Evolutionary conservation across 805 yeast genomes (phyloP), one percentile per base, ranked within the genome.

Genomic region (Kurtzmaniella fragi): DNA sequence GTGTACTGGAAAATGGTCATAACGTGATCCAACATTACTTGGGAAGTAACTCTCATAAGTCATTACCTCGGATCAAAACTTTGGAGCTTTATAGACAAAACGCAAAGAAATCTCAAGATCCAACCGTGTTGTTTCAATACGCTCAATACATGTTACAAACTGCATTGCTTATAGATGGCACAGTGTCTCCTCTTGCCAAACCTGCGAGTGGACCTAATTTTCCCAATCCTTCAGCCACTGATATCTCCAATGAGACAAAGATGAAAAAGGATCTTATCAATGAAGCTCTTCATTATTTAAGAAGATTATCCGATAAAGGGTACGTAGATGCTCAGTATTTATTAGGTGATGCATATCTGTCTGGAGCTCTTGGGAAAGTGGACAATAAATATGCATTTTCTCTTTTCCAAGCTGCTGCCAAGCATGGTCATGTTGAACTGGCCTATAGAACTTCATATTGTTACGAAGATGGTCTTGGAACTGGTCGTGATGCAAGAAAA

Each of bases 401-500:
- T 2, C 72, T 86, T 40, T 93, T 93, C 57, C 89, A 83, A 54
- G 69, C 85, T 28, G 96, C 98, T 5, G 96, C 96, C 2, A 91
- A 93, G 56, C 91, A 87, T 50, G 93, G 91, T 20, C 98, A 91
- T 57, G 74, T 84, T 4, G 98, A 91, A 58, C 78, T 93, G 35
- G 89, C 96, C 1, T 93, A 85, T 62, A 76, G 98, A 50, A 85
- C 96, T 0, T 87, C 97, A 0, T 76, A 84, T 39, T 91, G 96
- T 61, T 85, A 82, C 50, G 95, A 90, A 60, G 95, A 89, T 61
- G 99, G 99, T 13, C 69, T 90, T 61, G 99, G 99, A 3, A 84
- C 91, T 4, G 80, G 87, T 15, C 75, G 93, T 49, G 97, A 93
- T 59, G 82, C 95, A 0, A 75, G 95, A 41, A 83, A 87, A 51